These are phyloP conservation scores for Agrocybe pediades DNA, from an alignment of 768 basidiomycete genomes.

Conservation along the genomic window DNA sequence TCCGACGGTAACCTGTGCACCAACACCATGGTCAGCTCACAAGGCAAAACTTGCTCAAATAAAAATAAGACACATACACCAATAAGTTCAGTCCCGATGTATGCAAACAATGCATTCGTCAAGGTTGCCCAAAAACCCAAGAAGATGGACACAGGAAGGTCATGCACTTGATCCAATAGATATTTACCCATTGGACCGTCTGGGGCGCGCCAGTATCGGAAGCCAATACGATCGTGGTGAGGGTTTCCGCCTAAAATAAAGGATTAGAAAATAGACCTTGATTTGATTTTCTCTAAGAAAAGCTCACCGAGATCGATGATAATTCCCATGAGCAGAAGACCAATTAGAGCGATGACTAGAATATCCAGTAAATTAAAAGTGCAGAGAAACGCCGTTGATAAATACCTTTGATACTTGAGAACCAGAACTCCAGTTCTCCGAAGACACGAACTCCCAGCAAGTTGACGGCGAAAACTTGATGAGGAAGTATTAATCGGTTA, in stretches of 20 bases:
- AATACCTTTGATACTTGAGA: slow-evolving; percentile 66
- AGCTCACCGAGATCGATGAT: slow-evolving; percentile 62
- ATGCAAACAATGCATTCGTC: slow-evolving; percentile 74
- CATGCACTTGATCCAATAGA: slow-evolving; percentile 48
- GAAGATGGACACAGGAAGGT: slow-evolving; percentile 53
- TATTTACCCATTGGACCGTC: slow-evolving; percentile 61
- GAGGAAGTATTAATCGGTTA: slow-evolving; percentile 2
- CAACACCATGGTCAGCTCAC: background rate
- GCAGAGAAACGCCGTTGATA: slow-evolving; percentile 24
- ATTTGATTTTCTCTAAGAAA: background rate
- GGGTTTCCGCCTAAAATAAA: slow-evolving; percentile 44
- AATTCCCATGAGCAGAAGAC: slow-evolving; percentile 58
- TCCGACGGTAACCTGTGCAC: slow-evolving; percentile 49
- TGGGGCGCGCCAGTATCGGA: slow-evolving; percentile 49
- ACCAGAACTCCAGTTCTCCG: slow-evolving; percentile 77
- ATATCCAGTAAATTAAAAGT: background rate
- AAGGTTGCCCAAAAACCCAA: slow-evolving; percentile 73
- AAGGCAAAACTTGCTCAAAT: background rate
- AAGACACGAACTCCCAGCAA: slow-evolving; percentile 66
- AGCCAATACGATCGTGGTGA: slow-evolving; percentile 47
- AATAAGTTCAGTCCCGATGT: slow-evolving; percentile 76
- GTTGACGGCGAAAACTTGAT: slow-evolving; percentile 56
- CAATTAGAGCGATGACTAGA: slow-evolving; percentile 45
- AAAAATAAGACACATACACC: slow-evolving; percentile 47
- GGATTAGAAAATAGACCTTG: slow-evolving; percentile 33